Evolutionary conservation across 148 eudicot species (phyloP).

Genomic region (Cornus controversa): DNA sequence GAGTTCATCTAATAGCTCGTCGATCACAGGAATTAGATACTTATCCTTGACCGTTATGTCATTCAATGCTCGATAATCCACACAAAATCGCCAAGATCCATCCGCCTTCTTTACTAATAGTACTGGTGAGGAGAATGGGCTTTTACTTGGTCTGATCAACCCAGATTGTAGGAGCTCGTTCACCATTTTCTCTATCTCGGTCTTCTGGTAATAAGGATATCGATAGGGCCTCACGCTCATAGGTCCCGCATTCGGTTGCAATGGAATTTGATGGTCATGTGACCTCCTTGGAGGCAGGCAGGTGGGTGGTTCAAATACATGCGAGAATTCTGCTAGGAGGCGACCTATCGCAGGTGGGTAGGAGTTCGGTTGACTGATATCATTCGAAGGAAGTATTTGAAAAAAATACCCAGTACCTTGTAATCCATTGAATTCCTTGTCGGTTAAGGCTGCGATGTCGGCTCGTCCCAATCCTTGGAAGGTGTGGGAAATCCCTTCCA

Average conservation of each 20-base stretch:
- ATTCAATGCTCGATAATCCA: too few relatives aligned
- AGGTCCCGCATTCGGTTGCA: background rate
- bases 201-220: background rate
- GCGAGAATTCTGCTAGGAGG: background rate
- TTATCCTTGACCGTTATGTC: too few relatives aligned
- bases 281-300: background rate
- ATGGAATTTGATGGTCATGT: too few relatives aligned
- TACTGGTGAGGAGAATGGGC: background rate
- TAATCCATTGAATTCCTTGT: too few relatives aligned
- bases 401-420: background rate
- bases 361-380: background rate
- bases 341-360: background rate
- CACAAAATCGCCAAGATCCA: too few relatives aligned
- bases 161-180: constrained; percentile 2
- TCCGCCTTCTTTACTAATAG: too few relatives aligned
- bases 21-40: too few relatives aligned
- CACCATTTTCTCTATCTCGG: background rate
- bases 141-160: background rate
- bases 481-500: background rate
- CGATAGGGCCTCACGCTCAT: background rate
- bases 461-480: background rate
- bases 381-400: background rate
- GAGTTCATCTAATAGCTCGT: too few relatives aligned
- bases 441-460: background rate
- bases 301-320: constrained; percentile 3